phyloP scores from a whole-genome alignment of 768 basidiomycete genomes.

The Mycena albidolilacea region DNA sequence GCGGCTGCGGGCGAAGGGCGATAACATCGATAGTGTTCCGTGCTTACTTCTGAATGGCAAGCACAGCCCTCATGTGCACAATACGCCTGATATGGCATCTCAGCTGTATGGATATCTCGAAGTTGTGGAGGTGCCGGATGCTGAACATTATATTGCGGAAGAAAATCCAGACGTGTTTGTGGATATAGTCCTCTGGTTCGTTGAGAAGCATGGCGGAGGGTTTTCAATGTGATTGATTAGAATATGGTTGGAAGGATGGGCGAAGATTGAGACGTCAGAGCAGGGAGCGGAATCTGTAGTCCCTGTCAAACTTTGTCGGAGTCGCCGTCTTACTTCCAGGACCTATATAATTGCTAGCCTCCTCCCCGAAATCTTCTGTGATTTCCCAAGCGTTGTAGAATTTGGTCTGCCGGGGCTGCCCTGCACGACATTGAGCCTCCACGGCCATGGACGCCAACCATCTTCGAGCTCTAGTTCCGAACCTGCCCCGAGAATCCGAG shows the following conservation, averaged over 20 bases:
- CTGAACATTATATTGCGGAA: background rate
- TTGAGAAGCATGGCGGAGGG: background rate
- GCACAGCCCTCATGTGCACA: background rate
- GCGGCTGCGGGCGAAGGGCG: background rate
- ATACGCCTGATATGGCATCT: background rate
- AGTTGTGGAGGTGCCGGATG: background rate
- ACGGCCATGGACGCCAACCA: no score
- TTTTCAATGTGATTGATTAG: background rate
- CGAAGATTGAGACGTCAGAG: background rate
- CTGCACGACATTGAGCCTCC: no score
- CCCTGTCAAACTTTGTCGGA: no score
- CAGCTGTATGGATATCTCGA: background rate
- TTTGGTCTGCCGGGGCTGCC: no score
- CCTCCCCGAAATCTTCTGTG: no score
- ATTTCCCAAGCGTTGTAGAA: no score
- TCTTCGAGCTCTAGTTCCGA: no score
- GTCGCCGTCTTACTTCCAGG: no score
- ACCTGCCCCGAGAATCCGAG: no score
- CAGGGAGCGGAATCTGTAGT: background rate
- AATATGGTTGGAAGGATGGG: background rate
- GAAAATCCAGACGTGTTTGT: background rate
- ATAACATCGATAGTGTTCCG: background rate
- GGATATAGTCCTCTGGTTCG: background rate
- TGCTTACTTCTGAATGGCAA: slow-evolving; percentile 1
- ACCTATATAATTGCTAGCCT: no score